Percentiles rank a stretch among this genome's conserved stretches.
These are phyloP conservation scores for Uronychia setigera DNA, from an alignment of 73 alveolate species.

Conservation along the genomic window DNA sequence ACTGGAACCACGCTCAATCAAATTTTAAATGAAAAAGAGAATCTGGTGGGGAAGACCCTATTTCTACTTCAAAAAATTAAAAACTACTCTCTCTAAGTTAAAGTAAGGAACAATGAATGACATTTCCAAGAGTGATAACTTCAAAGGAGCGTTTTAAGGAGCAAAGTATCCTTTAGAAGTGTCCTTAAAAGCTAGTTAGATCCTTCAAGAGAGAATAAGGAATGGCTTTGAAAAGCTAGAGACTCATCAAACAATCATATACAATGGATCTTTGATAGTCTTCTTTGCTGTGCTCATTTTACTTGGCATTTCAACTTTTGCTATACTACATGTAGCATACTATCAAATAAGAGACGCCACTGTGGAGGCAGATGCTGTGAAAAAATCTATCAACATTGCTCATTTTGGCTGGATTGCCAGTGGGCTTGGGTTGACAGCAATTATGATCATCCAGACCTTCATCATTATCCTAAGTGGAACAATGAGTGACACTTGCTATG, in stretches of 20 bases:
- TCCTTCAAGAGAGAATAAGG: not conserved
- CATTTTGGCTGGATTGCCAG: too few species aligned
- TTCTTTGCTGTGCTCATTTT: too few species aligned
- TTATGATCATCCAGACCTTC: too few species aligned
- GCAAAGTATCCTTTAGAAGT: not conserved
- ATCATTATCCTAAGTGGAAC: too few species aligned
- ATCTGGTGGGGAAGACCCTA: not conserved
- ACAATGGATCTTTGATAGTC: not conserved
- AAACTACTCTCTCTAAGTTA: not conserved
- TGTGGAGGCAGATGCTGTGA: too few species aligned
- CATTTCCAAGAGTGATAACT: not conserved
- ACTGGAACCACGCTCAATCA: not conserved
- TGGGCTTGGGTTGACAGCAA: too few species aligned
- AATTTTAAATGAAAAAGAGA: not conserved
- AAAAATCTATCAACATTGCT: too few species aligned
- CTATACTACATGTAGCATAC: too few species aligned
- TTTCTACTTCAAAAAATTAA: not conserved
- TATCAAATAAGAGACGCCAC: too few species aligned
- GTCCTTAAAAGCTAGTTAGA: not conserved
- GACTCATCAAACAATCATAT: not conserved
- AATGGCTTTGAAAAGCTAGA: not conserved
- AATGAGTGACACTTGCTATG: too few species aligned
- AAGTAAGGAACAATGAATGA: not conserved
- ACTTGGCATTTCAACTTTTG: too few species aligned
- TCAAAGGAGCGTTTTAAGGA: not conserved